Conservation (phyloP, 352 stramenopile genomes). For the Aphanomyces stellatus region DNA sequence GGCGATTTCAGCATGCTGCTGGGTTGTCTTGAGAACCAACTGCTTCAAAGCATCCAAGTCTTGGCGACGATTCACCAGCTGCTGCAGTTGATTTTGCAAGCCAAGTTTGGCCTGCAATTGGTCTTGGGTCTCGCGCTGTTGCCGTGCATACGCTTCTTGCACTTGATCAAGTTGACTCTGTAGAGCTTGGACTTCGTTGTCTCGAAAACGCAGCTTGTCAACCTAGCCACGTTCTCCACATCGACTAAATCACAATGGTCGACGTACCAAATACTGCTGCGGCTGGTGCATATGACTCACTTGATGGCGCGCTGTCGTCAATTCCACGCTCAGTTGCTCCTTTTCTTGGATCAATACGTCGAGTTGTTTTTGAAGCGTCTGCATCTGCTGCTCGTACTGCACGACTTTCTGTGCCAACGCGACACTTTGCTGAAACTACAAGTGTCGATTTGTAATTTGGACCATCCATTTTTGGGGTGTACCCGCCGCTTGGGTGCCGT, state of each 20-base stretch:
- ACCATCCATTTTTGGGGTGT: neutral
- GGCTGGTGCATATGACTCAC: constrained; percentile 54
- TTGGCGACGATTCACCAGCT: constrained; percentile 44
- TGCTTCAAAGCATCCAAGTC: constrained; percentile 56
- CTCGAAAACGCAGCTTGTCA: constrained; percentile 42
- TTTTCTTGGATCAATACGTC: constrained; percentile 37
- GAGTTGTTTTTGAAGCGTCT: constrained; percentile 24
- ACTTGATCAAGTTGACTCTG: constrained; percentile 23
- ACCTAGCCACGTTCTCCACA: constrained; percentile 29
- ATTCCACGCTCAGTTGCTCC: constrained; percentile 26
- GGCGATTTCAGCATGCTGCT: constrained; percentile 18
- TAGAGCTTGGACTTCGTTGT: constrained; percentile 36
- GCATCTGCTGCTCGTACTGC: constrained; percentile 32
- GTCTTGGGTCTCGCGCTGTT: constrained; percentile 37
- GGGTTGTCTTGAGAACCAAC: constrained; percentile 38
- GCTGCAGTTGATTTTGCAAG: constrained; percentile 56
- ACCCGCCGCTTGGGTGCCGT: constrained; percentile 57
- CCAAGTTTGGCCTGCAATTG: constrained; percentile 33
- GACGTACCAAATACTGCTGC: constrained; percentile 61
- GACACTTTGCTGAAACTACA: constrained; percentile 68
- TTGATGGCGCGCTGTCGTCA: constrained; percentile 25
- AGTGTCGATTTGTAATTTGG: neutral
- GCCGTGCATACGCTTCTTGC: constrained; percentile 32
- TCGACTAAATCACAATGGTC: too few relatives aligned
- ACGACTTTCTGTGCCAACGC: constrained; percentile 58